Base-by-base conservation (phyloP, 345 rosid genomes). In the Eutrema japonicum region DNA sequence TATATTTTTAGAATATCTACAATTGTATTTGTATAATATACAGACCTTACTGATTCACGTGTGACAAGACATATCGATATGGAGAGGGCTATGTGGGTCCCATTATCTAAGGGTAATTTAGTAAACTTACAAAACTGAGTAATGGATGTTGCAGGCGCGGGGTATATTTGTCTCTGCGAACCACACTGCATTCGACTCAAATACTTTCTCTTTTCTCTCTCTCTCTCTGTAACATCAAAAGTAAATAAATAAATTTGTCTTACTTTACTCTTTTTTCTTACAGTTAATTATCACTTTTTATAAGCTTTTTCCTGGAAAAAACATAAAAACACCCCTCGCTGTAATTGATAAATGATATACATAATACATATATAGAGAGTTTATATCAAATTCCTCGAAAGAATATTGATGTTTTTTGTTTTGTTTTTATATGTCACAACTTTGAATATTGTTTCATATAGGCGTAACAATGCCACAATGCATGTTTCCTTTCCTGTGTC, bases 151-250 rank as follows among this genome's bases (percentile, higher is more conserved):
- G 79, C 74, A 60, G 74, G 74, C 70, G 71, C 75, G 75, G 79
- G 75, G 79, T 76, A 76, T 76, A 76, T 76, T 70, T 76, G 79
- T 76, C 79, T 76, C 79, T 76, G 79, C 66, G 14, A 42, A 51
- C 49, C 53, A 52, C 26, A 73, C 53, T 58, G 74, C 52, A 26
- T 9, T 42, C 46, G n/a, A 43, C 46, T 61, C 68, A 68, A 57
- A 56, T 54, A 53, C 43, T 32, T 66, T 33, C 40, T 43, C 66
- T 45, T 48, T 49, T 29, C 70, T 68, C 43, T 55, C 18, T 54
- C 35, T 18, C 26, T 22, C 26, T 57, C 38, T 4, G 13, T 56
- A n/a, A 53, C 16, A 52, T 35, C 9, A 12, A 47, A 53, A 16
- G 51, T 46, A 38, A 47, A 18, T 27, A 10, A 45, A 46, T 37